Conservation (phyloP, 345 rosid species). For the Sisymbrium altissimum region DNA sequence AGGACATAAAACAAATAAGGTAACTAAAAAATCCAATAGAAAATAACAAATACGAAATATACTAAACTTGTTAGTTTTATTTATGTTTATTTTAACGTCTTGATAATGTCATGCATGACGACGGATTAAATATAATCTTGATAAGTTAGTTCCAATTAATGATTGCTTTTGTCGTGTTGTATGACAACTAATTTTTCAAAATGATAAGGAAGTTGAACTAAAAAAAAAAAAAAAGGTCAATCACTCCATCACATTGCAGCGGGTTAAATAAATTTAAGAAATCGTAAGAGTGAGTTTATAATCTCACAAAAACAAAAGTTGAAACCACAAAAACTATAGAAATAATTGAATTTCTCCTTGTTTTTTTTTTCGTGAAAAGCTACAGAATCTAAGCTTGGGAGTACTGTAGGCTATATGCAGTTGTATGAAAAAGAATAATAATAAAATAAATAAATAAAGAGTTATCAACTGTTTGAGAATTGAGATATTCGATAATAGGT, state of each 20-base stretch:
- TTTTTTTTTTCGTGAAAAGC: neutral
- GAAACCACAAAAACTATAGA: neutral
- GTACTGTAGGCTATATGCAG: neutral
- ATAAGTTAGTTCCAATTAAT: neutral
- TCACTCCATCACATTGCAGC: no score
- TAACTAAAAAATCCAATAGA: no score
- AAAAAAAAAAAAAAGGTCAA: neutral
- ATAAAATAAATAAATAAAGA: neutral
- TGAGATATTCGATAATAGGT: neutral
- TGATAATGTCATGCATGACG: constrained; percentile 30
- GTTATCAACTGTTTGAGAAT: neutral
- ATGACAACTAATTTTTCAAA: neutral
- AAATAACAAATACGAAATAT: neutral
- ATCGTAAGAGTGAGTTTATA: neutral
- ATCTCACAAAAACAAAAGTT: neutral
- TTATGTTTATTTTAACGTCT: neutral
- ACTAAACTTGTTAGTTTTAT: neutral
- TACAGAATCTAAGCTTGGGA: neutral
- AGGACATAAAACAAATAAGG: no score
- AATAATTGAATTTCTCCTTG: neutral
- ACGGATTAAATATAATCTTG: neutral
- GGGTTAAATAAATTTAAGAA: no score
- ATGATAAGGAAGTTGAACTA: neutral
- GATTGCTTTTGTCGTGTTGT: constrained; percentile 18
- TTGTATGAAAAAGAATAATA: no score